Evolutionary conservation across 345 rosid genomes (phyloP).

Genomic region (Dimocarpus longan): DNA sequence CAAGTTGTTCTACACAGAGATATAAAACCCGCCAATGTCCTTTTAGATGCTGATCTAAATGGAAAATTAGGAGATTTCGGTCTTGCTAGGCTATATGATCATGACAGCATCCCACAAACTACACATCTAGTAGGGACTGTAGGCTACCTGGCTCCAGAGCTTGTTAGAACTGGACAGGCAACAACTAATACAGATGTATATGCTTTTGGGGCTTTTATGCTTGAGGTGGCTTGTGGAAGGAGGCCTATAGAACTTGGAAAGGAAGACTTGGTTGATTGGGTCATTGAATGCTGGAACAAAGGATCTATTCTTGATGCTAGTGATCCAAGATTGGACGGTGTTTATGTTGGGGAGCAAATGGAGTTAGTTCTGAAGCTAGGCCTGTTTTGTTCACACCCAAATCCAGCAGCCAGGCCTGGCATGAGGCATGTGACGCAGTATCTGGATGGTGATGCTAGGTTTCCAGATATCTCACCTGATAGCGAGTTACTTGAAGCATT

Average conservation of each 20-base stretch:
- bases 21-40: constrained; percentile 40
- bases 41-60: constrained; percentile 37
- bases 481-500: background rate
- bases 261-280: constrained; percentile 37
- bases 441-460: constrained; percentile 31
- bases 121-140: constrained; percentile 42
- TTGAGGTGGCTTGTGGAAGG: constrained; percentile 56
- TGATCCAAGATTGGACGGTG: constrained; percentile 18
- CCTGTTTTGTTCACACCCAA: constrained; percentile 28
- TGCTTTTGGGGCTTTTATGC: constrained; percentile 47
- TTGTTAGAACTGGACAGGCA: constrained; percentile 41
- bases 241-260: constrained; percentile 39
- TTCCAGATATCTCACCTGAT: constrained; percentile 17
- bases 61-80: constrained; percentile 53
- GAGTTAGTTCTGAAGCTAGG: constrained; percentile 36
- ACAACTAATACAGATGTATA: constrained; percentile 42
- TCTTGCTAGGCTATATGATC: constrained; percentile 40
- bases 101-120: constrained; percentile 30
- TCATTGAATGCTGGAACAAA: constrained; percentile 18
- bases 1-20: constrained; percentile 51
- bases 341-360: constrained; percentile 35
- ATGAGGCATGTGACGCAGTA: constrained; percentile 30
- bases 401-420: constrained; percentile 28
- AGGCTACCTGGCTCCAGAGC: constrained; percentile 55
- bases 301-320: constrained; percentile 22